Base-by-base conservation (phyloP, 1,284 basidiomycete genomes). In the Volvariella surrecta region DNA sequence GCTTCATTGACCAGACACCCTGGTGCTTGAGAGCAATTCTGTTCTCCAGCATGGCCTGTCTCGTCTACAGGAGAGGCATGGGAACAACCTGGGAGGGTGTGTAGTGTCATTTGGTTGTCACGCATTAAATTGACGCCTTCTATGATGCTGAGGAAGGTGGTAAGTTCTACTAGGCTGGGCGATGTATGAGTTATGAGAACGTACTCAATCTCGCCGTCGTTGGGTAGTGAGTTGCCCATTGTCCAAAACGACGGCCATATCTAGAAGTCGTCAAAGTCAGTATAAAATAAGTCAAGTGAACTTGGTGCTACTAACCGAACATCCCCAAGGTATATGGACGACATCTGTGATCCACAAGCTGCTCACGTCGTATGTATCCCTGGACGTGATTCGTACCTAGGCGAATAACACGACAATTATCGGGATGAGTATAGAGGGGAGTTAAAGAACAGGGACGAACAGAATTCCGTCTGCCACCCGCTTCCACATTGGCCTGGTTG, bases 161-260 rank as follows among this genome's bases (percentile, higher is more conserved):
- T 30, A 19, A 15, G 20, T 21, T 21, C 40, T 24, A 45, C n/a
- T 16, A n/a, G n/a, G n/a, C n/a, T n/a, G 30, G 30, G 30, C 9
- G 30, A 31, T 31, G 30, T 9, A 13, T 28, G 16, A 10, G 34
- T 32, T 15, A 31, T 17, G 19, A 34, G 8, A 3, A 52, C 58
- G 38, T 42, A 65, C 63, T 76, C 74, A 38, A 77, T 78, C 55
- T 79, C 75, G 42, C 77, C 78, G 18, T 68, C 66, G 6, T 61
- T 48, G 2, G 78, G 78, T 76, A 77, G 79, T 37, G 58, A 54
- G 44, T 63, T 65, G 1, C 48, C 45, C 17, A 43, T 21, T 13
- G 73, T 73, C 75, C 75, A 79, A 52, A 76, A 73, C 3, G 71
- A 54, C 10, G 74, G 74, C 74, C 75, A 78, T 1, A 74, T 63